Percentiles rank a stretch among this genome's conserved stretches.
phyloP scores from a whole-genome alignment of 2,329 filamentous ascomycete genomes.

The Xylariaceae sp. region DNA sequence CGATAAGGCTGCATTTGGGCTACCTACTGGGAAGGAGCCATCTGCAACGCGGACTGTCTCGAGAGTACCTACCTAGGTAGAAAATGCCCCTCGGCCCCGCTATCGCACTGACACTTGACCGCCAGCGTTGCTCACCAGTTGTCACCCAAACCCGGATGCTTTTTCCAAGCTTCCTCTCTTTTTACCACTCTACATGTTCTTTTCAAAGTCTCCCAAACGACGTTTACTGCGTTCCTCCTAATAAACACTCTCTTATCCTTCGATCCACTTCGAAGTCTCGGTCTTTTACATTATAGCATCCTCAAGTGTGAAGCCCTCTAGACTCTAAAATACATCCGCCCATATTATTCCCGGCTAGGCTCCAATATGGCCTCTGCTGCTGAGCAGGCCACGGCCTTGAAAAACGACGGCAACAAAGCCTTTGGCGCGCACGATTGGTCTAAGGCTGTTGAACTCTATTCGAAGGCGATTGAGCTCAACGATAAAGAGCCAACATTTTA shows the following conservation, averaged over 20 bases:
- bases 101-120: conserved; percentile 1
- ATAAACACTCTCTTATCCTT: neutral
- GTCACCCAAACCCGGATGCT: neutral
- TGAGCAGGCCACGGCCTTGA: conserved; percentile 75
- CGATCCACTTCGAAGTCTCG: neutral
- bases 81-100: conserved; percentile 17
- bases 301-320: neutral
- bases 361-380: conserved; percentile 39
- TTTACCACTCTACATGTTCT: neutral
- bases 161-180: neutral
- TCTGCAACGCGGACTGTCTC: no score
- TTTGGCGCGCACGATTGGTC: conserved; percentile 86
- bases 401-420: conserved; percentile 91
- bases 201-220: neutral
- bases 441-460: conserved; percentile 76
- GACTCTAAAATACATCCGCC: neutral
- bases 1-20: conserved; percentile 14
- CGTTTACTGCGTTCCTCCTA: neutral
- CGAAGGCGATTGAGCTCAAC: conserved; percentile 80
- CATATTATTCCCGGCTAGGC: neutral
- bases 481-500: conserved; percentile 83
- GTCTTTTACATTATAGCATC: neutral
- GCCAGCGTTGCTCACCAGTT: conserved; percentile 4
- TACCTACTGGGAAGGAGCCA: neutral
- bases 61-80: no score